Conservation (phyloP, 441 rosid genomes). For the Rhodomyrtus psidioides region DNA sequence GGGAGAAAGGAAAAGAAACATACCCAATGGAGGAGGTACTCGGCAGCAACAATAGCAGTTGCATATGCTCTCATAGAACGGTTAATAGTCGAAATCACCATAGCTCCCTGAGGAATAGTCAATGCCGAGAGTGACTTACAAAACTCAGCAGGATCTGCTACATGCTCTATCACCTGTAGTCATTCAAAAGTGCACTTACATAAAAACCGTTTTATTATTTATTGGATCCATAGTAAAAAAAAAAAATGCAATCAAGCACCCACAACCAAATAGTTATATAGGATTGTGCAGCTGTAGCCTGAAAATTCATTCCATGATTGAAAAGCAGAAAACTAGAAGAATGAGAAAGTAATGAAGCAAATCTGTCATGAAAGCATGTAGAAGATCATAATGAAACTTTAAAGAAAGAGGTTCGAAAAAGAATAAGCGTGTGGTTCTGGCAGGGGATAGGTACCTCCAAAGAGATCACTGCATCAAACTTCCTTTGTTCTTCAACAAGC, state of each 20-base stretch:
- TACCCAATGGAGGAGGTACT: conserved; percentile 90
- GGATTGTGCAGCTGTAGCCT: neutral
- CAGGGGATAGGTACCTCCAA: conserved; percentile 42
- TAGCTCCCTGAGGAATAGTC: conserved; percentile 60
- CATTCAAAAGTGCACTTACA: conserved; percentile 7
- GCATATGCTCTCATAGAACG: conserved; percentile 83
- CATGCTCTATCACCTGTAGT: conserved; percentile 85
- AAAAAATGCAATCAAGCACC: neutral
- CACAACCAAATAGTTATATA: neutral
- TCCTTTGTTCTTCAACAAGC: conserved; percentile 70
- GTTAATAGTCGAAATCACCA: conserved; percentile 72
- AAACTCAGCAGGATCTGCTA: conserved; percentile 85
- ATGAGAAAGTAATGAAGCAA: neutral
- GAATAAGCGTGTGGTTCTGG: neutral
- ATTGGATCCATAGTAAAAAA: neutral
- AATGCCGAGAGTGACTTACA: conserved; percentile 77
- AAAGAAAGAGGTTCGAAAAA: neutral
- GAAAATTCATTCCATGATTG: neutral
- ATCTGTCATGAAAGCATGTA: neutral
- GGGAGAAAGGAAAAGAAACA: conserved; percentile 3
- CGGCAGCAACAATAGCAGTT: conserved; percentile 83
- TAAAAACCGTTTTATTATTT: conserved; percentile 1
- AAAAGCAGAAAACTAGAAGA: neutral
- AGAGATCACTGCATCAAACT: conserved; percentile 80
- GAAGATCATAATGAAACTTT: neutral